phyloP scores from a whole-genome alignment of 2,329 filamentous ascomycete genomes.

The Colletotrichum sp. region DNA sequence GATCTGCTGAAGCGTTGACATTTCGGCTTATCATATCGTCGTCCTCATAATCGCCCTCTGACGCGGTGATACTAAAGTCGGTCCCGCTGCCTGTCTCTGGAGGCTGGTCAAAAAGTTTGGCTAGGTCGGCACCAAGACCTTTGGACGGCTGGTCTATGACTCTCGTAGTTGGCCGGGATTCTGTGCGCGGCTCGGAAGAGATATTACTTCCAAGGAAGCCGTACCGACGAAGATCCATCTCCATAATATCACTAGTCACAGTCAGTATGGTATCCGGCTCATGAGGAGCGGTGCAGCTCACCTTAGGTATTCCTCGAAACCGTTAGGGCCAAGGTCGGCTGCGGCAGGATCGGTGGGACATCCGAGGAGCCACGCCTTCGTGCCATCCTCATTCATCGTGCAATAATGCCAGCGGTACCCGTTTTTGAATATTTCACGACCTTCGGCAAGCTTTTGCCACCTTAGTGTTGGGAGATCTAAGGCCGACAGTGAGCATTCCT shows the following conservation, averaged over 20 bases:
- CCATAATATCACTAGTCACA: constrained; percentile 75
- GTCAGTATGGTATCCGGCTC: neutral
- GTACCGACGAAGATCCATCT: constrained; percentile 90
- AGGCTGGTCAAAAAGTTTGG: constrained; percentile 83
- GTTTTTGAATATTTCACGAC: constrained; percentile 87
- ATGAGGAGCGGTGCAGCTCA: constrained; percentile 21
- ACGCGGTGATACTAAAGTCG: constrained; percentile 90
- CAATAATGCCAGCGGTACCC: constrained; percentile 99
- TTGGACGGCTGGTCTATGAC: constrained; percentile 61
- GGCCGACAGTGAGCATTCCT: constrained; percentile 89
- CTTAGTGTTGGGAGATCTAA: constrained; percentile 85
- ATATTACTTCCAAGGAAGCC: constrained; percentile 86
- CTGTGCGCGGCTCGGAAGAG: constrained; percentile 56
- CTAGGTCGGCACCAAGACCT: constrained; percentile 83
- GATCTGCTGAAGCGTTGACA: constrained; percentile 45
- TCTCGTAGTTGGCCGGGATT: constrained; percentile 55
- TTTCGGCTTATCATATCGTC: constrained; percentile 63
- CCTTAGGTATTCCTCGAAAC: constrained; percentile 87
- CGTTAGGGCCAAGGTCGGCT: constrained; percentile 70
- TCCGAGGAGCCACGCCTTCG: constrained; percentile 95
- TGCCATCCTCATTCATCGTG: constrained; percentile 92
- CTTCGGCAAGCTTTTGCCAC: constrained; percentile 95
- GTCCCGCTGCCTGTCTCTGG: constrained; percentile 85
- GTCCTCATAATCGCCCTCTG: constrained; percentile 77
- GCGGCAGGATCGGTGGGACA: constrained; percentile 77